Base-by-base conservation (phyloP, 305 asterid genomes). In the Fraxinus dipetala region DNA sequence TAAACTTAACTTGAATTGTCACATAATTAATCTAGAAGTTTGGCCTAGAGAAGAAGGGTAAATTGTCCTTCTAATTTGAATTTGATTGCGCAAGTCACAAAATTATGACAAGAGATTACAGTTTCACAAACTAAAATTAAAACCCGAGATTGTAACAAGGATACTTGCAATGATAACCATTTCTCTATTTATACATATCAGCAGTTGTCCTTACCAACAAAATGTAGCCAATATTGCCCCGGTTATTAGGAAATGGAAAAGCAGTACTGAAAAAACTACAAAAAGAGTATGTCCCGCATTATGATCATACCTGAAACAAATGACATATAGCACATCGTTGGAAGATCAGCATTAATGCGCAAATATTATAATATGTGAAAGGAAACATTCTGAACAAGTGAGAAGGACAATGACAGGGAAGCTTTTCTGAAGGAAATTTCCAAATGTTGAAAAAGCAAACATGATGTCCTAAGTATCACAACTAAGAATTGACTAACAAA, bases 141-240 rank as follows among this genome's bases (percentile, higher is more conserved):
- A 79, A 61, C 6, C 28, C 30, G 18, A 77, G 56, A 43, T 2
- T 14, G 56, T 63, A 28, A 72, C 59, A 61, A 20, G 38, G 81
- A 67, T 79, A 51, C 26, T 26, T 83, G 79, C 45, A 72, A 30
- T 77, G 31, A 75, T 36, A 63, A 72, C 79, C n/a, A 77, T 73
- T 63, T 36, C 56, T 16, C 4, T 38, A 45, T 43, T 10, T 18
- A 65, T 51, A 69, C 79, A 83, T 79, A 48, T 56, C 10, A 18
- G 72, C 72, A 78, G 82, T 79, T 38, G 78, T 78, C 32, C 93
- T 89, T 91, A 93, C 99, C 99, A 95, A 82, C 93, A 95, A 85
- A 88, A 89, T 73, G 99, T 91, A 40, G 99, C 98, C 91, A 95
- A 89, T 84, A 91, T 82, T 79, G 97, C 96, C 80, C 99, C 99